phyloP scores from a whole-genome alignment of 1,139 yeast genomes.

The Geotrichum candidum region DNA sequence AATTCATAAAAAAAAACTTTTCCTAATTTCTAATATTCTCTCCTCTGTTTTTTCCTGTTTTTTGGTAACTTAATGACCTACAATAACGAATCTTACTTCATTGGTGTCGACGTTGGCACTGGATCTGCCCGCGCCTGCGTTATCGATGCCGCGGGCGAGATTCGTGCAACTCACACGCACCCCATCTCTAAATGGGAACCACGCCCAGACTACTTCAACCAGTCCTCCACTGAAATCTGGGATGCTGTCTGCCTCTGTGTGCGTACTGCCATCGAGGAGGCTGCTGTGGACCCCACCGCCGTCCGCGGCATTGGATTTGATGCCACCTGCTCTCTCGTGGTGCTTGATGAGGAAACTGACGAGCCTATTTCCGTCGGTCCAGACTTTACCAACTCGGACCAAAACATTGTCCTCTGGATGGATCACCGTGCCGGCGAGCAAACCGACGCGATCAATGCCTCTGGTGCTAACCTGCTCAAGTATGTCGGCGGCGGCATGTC shows the following conservation, averaged over 20 bases:
- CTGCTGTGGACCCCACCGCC: constrained; percentile 54
- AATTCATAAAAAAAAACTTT: neutral
- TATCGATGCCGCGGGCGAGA: constrained; percentile 76
- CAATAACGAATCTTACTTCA: constrained; percentile 42
- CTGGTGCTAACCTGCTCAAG: constrained; percentile 72
- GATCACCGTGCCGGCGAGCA: constrained; percentile 92
- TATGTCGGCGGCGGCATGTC: constrained; percentile 98
- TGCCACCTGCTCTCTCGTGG: constrained; percentile 94
- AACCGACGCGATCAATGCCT: constrained; percentile 71
- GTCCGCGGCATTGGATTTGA: constrained; percentile 91
- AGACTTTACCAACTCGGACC: constrained; percentile 62
- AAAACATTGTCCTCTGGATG: constrained; percentile 94
- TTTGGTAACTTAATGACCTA: neutral
- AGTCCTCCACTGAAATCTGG: constrained; percentile 93
- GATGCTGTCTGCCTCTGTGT: constrained; percentile 75
- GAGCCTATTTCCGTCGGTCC: constrained; percentile 89
- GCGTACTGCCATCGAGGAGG: constrained; percentile 57
- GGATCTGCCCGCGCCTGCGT: constrained; percentile 95
- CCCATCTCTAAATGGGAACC: constrained; percentile 57
- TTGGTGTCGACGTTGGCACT: constrained; percentile 97
- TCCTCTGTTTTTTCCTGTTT: neutral
- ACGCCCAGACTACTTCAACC: constrained; percentile 51
- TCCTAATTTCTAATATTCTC: neutral
- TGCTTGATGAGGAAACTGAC: constrained; percentile 57
- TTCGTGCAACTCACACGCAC: constrained; percentile 74